Evolutionary conservation across 805 yeast species (phyloP).

Genomic region (Suhomyces tanzawaensis): DNA sequence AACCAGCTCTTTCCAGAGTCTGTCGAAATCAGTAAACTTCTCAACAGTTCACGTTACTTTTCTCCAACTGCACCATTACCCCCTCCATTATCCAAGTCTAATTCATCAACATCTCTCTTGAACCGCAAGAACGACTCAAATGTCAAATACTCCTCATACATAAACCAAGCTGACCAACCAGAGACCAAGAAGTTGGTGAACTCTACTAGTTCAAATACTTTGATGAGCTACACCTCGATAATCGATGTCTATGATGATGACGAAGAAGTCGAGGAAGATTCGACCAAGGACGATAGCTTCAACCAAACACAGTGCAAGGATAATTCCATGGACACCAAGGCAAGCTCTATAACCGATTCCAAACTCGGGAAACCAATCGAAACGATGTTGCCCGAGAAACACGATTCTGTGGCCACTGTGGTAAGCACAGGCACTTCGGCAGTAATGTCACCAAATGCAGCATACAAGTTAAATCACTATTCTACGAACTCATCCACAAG

Average conservation of each 20-base stretch:
- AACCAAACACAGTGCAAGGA: slow-evolving; percentile 1
- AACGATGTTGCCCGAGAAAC: background rate
- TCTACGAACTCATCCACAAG: slow-evolving; percentile 10
- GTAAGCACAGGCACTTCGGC: background rate
- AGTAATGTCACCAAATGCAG: slow-evolving; percentile 1
- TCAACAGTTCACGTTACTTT: slow-evolving; percentile 9
- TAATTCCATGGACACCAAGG: slow-evolving; percentile 6
- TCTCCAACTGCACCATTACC: slow-evolving; percentile 28
- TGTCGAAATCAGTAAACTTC: slow-evolving; percentile 14
- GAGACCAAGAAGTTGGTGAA: slow-evolving; percentile 9
- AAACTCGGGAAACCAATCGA: background rate
- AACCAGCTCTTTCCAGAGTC: slow-evolving; percentile 18
- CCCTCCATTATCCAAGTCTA: slow-evolving; percentile 5
- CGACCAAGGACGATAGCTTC: slow-evolving; percentile 1
- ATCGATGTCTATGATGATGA: slow-evolving; percentile 30
- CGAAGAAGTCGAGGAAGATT: slow-evolving; percentile 7
- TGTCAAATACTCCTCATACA: slow-evolving; percentile 15
- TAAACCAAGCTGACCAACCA: slow-evolving; percentile 8
- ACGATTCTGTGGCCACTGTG: background rate
- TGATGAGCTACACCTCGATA: slow-evolving; percentile 26
- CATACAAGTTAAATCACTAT: slow-evolving; percentile 3
- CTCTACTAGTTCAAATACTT: slow-evolving; percentile 21
- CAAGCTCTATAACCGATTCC: slow-evolving; percentile 1
- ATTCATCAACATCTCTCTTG: slow-evolving; percentile 2
- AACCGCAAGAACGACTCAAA: slow-evolving; percentile 3